These are phyloP conservation scores for Xylaria telfairii DNA, from an alignment of 495 filamentous ascomycete species.

Conservation along the genomic window DNA sequence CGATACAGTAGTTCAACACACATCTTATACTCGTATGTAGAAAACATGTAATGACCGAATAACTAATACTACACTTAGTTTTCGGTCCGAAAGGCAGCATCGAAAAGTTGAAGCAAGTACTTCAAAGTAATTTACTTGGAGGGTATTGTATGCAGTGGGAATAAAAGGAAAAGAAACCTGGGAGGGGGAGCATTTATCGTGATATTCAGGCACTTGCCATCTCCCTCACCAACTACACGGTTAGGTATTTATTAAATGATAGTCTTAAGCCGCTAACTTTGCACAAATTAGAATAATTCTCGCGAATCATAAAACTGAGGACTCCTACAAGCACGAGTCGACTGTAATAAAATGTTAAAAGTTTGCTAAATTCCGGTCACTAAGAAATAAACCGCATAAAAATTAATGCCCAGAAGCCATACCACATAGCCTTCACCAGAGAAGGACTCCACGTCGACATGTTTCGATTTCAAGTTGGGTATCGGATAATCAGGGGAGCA, in stretches of 20 bases:
- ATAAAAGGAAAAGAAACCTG: neutral
- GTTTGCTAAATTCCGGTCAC: neutral
- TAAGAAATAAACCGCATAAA: slow-evolving; percentile 1
- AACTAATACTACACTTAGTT: neutral
- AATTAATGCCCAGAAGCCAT: neutral
- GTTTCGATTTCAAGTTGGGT: slow-evolving; percentile 18
- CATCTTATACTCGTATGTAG: no score
- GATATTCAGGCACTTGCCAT: neutral
- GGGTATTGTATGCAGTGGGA: neutral
- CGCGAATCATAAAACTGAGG: neutral
- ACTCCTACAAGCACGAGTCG: neutral
- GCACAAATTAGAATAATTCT: neutral
- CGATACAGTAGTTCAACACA: no score
- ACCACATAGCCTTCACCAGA: neutral
- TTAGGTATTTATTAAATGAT: neutral
- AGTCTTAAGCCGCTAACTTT: neutral
- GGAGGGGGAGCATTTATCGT: neutral
- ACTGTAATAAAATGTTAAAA: neutral
- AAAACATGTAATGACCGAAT: neutral
- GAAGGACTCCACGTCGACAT: neutral
- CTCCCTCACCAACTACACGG: neutral
- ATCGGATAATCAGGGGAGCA: slow-evolving; percentile 3
- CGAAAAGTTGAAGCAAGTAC: neutral
- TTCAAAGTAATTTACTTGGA: neutral
- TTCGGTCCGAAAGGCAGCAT: neutral